Percentiles rank a stretch among this genome's conserved stretches.
Conservation (phyloP, 1,284 basidiomycete genomes). For the Thelephora terrestris region DNA sequence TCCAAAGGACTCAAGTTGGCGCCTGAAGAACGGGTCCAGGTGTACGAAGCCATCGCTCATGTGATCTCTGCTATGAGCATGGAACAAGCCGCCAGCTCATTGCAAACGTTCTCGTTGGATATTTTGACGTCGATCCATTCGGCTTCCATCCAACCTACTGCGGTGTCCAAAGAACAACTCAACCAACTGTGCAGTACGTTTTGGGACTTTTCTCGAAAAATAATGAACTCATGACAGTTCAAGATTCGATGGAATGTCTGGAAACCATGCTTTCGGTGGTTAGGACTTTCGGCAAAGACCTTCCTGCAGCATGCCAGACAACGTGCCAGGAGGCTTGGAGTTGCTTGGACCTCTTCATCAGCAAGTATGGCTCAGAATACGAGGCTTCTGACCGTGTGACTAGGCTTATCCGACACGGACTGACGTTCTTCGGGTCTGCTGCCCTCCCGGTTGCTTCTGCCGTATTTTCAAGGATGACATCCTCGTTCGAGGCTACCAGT, state of each 20-base stretch:
- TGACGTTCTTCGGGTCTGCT: constrained; percentile 71
- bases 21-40: constrained; percentile 84
- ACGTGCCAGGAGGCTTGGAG: constrained; percentile 78
- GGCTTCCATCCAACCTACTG: constrained; percentile 36
- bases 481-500: constrained; percentile 74
- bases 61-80: constrained; percentile 91
- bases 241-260: constrained; percentile 81
- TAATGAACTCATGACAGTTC: background rate
- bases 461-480: constrained; percentile 67
- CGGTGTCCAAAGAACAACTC: constrained; percentile 54
- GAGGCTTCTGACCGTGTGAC: constrained; percentile 80
- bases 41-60: constrained; percentile 93
- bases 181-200: constrained; percentile 52
- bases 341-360: constrained; percentile 75
- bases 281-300: constrained; percentile 67
- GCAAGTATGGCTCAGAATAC: constrained; percentile 71
- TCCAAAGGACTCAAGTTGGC: constrained; percentile 69
- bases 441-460: constrained; percentile 62
- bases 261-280: constrained; percentile 82
- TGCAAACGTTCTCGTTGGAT: constrained; percentile 77
- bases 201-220: background rate
- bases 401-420: constrained; percentile 77
- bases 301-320: constrained; percentile 72
- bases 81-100: constrained; percentile 73
- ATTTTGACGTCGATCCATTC: constrained; percentile 64